Conservation (phyloP, 2,329 filamentous ascomycete species). For the Claviceps africana region DNA sequence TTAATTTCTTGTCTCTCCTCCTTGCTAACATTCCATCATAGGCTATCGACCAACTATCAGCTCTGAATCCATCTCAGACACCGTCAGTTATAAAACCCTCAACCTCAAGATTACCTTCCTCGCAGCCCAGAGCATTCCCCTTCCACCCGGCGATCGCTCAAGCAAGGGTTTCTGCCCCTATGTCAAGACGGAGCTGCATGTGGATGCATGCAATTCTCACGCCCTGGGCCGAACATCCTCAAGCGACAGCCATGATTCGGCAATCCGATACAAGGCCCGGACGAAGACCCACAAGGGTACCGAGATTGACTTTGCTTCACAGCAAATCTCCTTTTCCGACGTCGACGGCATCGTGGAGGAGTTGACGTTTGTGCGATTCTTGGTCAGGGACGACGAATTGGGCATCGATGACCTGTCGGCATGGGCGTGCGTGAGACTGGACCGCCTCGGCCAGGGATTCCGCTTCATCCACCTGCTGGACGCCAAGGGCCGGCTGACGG, state of each 20-base stretch:
- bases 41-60: conserved; percentile 19
- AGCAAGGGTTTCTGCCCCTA: conserved; percentile 58
- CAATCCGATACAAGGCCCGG: conserved; percentile 40
- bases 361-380: conserved; percentile 65
- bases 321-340: conserved; percentile 42
- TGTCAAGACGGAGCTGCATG: conserved; percentile 71
- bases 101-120: conserved; percentile 60
- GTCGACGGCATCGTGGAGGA: conserved; percentile 48
- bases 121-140: conserved; percentile 61
- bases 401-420: conserved; percentile 65
- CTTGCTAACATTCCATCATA: neutral
- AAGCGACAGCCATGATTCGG: conserved; percentile 26
- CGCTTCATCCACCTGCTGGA: conserved; percentile 67
- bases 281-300: conserved; percentile 44
- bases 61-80: conserved; percentile 11
- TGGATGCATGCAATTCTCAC: conserved; percentile 47
- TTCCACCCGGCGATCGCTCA: conserved; percentile 40
- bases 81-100: conserved; percentile 42
- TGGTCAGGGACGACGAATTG: conserved; percentile 76
- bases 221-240: conserved; percentile 19
- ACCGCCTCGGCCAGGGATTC: conserved; percentile 62
- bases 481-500: conserved; percentile 47
- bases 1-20: too few species aligned
- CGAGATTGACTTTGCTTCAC: conserved; percentile 47
- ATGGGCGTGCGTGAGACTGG: conserved; percentile 80